Conservation (phyloP, 2,329 filamentous ascomycete species). For the Fusarium virguliforme region DNA sequence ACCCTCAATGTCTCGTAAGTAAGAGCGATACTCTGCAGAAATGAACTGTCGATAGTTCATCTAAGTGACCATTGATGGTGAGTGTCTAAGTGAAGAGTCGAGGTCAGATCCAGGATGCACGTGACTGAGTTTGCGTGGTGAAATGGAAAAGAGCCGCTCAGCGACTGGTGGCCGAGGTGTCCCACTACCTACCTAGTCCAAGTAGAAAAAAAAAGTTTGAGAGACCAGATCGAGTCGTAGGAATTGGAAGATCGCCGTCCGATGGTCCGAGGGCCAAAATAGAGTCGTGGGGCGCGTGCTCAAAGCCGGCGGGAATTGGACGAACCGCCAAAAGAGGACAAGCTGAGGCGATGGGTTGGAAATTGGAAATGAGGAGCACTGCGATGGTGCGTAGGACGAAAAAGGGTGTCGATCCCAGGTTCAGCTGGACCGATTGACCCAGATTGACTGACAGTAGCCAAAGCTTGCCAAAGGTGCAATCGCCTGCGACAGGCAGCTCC, state of each 20-base stretch:
- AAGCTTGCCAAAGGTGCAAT: conserved; percentile 2
- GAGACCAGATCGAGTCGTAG: conserved; percentile 34
- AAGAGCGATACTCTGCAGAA: background rate
- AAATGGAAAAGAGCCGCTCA: conserved; percentile 15
- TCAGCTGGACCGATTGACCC: conserved; percentile 11
- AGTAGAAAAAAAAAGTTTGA: conserved; percentile 18
- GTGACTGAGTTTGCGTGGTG: conserved; percentile 18
- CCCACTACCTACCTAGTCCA: conserved; percentile 31
- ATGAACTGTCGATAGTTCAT: conserved; percentile 7
- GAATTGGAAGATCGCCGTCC: conserved; percentile 36
- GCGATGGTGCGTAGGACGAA: conserved; percentile 30
- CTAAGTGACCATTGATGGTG: conserved; percentile 9
- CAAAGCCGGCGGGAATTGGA: conserved; percentile 40
- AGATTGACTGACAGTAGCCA: conserved; percentile 23
- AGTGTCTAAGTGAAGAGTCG: conserved; percentile 25
- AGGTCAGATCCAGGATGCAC: conserved; percentile 23
- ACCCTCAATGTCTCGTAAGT: background rate
- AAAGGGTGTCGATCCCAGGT: conserved; percentile 1
- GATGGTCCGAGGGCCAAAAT: conserved; percentile 45
- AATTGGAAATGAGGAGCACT: conserved; percentile 36
- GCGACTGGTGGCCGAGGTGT: conserved; percentile 16
- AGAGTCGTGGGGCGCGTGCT: conserved; percentile 45
- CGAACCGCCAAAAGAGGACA: conserved; percentile 31
- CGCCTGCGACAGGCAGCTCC: conserved; percentile 3
- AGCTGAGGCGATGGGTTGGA: conserved; percentile 31